These are phyloP conservation scores for Plectosphaerella cucumerina DNA, from an alignment of 2,329 filamentous ascomycete genomes.

Conservation along the genomic window DNA sequence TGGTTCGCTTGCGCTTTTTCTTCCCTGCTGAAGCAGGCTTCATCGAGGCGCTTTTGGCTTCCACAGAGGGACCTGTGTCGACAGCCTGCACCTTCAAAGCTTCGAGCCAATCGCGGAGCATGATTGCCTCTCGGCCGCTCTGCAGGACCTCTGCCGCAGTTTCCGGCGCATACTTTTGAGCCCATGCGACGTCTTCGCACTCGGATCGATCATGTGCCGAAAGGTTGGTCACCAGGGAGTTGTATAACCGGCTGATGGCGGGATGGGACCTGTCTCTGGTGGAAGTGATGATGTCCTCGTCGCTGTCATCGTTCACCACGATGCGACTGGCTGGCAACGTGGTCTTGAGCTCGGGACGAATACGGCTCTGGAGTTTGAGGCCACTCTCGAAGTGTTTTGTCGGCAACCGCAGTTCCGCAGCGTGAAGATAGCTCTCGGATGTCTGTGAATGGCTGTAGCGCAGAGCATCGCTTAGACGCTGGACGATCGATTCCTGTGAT, in stretches of 20 bases:
- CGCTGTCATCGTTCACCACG: constrained; percentile 15
- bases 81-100: constrained; percentile 74
- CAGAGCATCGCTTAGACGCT: constrained; percentile 16
- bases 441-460: constrained; percentile 35
- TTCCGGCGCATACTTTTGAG: constrained; percentile 77
- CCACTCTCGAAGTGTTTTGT: constrained; percentile 55
- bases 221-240: constrained; percentile 54
- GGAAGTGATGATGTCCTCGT: constrained; percentile 26
- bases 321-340: constrained; percentile 6
- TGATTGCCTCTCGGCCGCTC: constrained; percentile 59
- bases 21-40: constrained; percentile 29
- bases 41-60: constrained; percentile 19
- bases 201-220: constrained; percentile 77
- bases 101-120: constrained; percentile 78
- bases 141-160: constrained; percentile 72
- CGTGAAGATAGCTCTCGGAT: constrained; percentile 37
- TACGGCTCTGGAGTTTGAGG: constrained; percentile 42
- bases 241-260: constrained; percentile 55
- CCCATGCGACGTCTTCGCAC: constrained; percentile 72
- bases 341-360: constrained; percentile 41
- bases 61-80: constrained; percentile 50
- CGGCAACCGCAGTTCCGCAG: constrained; percentile 49
- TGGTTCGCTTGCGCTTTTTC: constrained; percentile 63
- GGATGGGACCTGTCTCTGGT: constrained; percentile 40
- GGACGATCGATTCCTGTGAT: constrained; percentile 38